Percentiles rank a stretch among this genome's conserved stretches.
Evolutionary conservation across 345 rosid species (phyloP).

Genomic region (Citrus cavaleriei): DNA sequence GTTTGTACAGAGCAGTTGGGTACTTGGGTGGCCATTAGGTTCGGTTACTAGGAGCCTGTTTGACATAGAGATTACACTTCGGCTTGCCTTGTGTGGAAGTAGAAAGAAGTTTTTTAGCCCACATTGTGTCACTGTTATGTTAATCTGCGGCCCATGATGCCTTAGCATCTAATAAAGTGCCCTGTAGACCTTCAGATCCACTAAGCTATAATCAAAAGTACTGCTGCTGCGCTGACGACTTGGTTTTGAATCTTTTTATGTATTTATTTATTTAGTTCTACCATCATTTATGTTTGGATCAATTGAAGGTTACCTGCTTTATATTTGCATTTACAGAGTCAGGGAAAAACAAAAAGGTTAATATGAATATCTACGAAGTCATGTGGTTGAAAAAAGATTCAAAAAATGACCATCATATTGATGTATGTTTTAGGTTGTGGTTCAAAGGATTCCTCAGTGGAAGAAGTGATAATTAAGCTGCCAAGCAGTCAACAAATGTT

Average conservation of each 20-base stretch:
- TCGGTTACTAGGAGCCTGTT: too few relatives aligned
- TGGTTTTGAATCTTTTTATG: neutral
- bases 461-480: slow-evolving; percentile 45
- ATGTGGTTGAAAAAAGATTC: neutral
- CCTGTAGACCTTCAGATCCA: neutral
- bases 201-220: neutral
- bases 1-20: too few relatives aligned
- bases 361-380: neutral
- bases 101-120: neutral
- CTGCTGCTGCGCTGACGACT: neutral
- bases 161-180: neutral
- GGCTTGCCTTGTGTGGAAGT: neutral
- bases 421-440: slow-evolving; percentile 54
- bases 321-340: neutral
- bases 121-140: too few relatives aligned
- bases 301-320: neutral
- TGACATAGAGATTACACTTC: too few relatives aligned
- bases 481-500: neutral
- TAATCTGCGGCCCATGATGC: neutral
- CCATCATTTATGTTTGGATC: neutral
- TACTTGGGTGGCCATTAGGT: too few relatives aligned
- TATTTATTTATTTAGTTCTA: too few relatives aligned
- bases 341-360: neutral
- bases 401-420: neutral
- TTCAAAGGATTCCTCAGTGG: slow-evolving; percentile 88